Evolutionary conservation across 306 rosid species (phyloP).

Genomic region (Carpinus viminea): DNA sequence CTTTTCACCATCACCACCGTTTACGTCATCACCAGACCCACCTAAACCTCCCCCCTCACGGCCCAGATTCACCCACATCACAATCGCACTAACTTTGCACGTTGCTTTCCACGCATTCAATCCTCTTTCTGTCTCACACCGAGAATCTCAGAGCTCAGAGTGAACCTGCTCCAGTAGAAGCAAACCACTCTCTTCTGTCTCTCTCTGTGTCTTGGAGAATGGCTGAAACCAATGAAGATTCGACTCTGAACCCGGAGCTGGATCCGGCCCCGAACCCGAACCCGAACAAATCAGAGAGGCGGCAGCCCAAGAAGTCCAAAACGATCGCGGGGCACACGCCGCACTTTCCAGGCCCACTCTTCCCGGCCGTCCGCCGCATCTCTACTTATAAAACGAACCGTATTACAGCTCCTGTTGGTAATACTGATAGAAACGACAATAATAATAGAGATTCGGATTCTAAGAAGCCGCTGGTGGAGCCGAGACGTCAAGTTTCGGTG

Average conservation of each 20-base stretch:
- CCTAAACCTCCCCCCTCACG: not conserved
- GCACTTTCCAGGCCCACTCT: slow-evolving; percentile 48
- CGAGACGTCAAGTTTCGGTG: not conserved
- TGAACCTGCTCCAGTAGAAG: not conserved
- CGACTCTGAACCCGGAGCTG: slow-evolving; percentile 23
- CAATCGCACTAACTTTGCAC: not conserved
- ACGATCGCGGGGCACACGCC: slow-evolving; percentile 31
- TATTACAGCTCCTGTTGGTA: slow-evolving; percentile 13
- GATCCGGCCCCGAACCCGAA: slow-evolving; percentile 31
- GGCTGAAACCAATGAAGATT: slow-evolving; percentile 36
- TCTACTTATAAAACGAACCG: slow-evolving; percentile 2
- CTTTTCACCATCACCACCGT: not conserved
- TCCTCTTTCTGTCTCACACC: not conserved
- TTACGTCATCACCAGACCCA: not conserved
- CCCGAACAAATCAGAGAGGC: slow-evolving; percentile 35
- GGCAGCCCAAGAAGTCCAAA: slow-evolving; percentile 53
- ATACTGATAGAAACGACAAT: not conserved
- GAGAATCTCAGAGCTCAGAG: not conserved
- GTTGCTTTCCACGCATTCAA: not conserved
- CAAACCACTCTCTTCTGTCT: not conserved
- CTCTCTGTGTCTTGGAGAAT: slow-evolving; percentile 8
- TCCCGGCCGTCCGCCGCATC: slow-evolving; percentile 44
- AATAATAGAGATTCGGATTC: not conserved
- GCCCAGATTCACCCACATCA: not conserved
- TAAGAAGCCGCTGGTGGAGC: slow-evolving; percentile 10